Percentiles rank a stretch among this genome's conserved stretches.
Evolutionary conservation across 768 basidiomycete genomes (phyloP).

Genomic region (Chalciporus chontae): DNA sequence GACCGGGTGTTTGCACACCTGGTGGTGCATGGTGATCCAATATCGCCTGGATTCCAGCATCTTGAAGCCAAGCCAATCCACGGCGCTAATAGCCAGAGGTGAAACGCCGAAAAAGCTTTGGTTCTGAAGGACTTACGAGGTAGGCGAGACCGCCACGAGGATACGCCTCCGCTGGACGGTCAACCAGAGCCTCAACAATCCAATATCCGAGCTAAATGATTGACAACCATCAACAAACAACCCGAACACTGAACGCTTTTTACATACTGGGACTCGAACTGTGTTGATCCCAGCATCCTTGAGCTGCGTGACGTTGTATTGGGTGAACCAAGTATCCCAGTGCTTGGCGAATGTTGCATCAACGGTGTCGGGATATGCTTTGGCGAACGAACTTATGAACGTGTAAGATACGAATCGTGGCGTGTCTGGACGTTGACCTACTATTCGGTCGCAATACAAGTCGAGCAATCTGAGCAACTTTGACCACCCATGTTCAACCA

Average conservation of each 20-base stretch:
- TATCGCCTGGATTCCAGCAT: conserved; percentile 63
- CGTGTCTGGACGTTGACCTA: conserved; percentile 20
- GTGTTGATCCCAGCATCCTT: conserved; percentile 61
- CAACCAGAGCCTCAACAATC: conserved; percentile 71
- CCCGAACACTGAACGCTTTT: neutral
- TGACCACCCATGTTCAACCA: conserved; percentile 77
- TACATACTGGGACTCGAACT: conserved; percentile 67
- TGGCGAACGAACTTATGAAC: conserved; percentile 49
- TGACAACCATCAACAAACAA: neutral
- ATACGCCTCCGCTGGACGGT: conserved; percentile 57
- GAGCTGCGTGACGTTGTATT: conserved; percentile 56
- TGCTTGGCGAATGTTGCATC: conserved; percentile 59
- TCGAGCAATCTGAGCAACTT: conserved; percentile 51
- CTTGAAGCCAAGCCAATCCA: conserved; percentile 55
- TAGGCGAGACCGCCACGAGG: conserved; percentile 66
- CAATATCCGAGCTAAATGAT: conserved; percentile 68
- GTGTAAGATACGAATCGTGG: neutral
- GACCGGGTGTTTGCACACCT: conserved; percentile 58
- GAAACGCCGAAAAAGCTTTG: neutral
- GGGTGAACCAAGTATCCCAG: conserved; percentile 74
- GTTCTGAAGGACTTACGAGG: conserved; percentile 43
- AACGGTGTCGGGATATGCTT: conserved; percentile 55
- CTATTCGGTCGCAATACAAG: conserved; percentile 70
- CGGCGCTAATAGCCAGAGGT: conserved; percentile 41
- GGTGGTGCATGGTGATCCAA: conserved; percentile 71